Conservation (phyloP, 768 basidiomycete genomes). For the Leucosporidium creatinivorum region DNA sequence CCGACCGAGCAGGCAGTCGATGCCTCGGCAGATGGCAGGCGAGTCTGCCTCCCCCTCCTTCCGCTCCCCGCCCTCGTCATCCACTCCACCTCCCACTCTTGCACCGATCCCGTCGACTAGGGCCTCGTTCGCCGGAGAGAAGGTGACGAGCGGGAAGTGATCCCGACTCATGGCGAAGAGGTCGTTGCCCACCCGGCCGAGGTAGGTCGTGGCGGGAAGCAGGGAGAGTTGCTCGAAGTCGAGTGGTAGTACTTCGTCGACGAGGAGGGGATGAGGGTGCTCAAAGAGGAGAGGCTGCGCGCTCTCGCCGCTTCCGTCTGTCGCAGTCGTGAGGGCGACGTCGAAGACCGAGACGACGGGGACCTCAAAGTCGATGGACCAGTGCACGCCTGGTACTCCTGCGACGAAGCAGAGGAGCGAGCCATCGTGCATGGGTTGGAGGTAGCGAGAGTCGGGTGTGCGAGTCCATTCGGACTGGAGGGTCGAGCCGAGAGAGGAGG, state of each 20-base stretch:
- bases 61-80: background rate
- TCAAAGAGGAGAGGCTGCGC: conserved; percentile 27
- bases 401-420: conserved; percentile 63
- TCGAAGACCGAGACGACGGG: conserved; percentile 68
- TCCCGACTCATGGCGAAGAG: conserved; percentile 79
- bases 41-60: conserved; percentile 2
- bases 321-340: conserved; percentile 50
- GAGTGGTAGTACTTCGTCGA: conserved; percentile 62
- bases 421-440: conserved; percentile 72
- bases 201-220: conserved; percentile 57
- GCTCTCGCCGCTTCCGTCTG: conserved; percentile 34
- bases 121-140: conserved; percentile 39
- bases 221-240: conserved; percentile 35
- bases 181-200: conserved; percentile 55
- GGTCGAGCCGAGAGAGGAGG: conserved; percentile 43
- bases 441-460: conserved; percentile 70
- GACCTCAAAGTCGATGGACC: conserved; percentile 32
- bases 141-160: conserved; percentile 68
- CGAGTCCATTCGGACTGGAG: conserved; percentile 65
- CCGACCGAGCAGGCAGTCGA: conserved; percentile 32
- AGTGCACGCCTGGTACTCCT: conserved; percentile 32
- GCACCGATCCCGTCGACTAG: conserved; percentile 34
- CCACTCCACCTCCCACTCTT: conserved; percentile 23
- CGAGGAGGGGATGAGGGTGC: conserved; percentile 41
- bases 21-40: conserved; percentile 1